Conservation (phyloP, 139 green algal species). For the Micromonas commoda region DNA sequence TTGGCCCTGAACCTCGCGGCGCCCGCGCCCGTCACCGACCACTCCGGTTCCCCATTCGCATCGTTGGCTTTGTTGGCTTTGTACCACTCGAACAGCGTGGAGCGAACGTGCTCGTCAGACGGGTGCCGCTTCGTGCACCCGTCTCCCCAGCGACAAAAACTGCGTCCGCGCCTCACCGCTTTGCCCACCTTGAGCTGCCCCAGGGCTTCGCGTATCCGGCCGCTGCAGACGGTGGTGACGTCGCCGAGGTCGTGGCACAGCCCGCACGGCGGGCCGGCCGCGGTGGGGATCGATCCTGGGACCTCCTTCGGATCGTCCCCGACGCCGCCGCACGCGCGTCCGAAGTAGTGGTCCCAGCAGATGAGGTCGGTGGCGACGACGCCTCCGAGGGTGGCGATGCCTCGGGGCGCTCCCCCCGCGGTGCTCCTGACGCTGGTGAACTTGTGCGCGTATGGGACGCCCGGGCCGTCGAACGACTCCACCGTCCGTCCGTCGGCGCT, state of each 20-base stretch:
- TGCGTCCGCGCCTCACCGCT: no score
- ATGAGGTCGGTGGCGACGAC: background rate
- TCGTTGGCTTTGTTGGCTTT: background rate
- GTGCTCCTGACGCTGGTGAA: background rate
- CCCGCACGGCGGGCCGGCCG: background rate
- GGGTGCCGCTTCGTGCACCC: background rate
- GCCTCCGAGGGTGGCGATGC: background rate
- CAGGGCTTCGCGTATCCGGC: background rate
- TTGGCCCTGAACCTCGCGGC: background rate
- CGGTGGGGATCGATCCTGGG: background rate
- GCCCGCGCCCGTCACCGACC: background rate
- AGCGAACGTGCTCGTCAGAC: background rate
- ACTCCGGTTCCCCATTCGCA: background rate
- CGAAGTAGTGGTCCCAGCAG: background rate
- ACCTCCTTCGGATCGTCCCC: no score
- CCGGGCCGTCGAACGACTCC: background rate
- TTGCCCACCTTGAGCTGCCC: background rate
- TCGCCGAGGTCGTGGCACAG: background rate
- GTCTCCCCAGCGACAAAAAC: no score
- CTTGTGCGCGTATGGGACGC: background rate
- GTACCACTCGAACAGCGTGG: background rate
- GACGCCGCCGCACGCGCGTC: no score
- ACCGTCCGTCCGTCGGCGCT: no score
- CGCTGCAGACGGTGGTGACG: background rate
- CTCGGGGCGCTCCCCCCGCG: no score